Evolutionary conservation across 1,139 yeast genomes (phyloP), one percentile per base, ranked within the genome.

Genomic region (Geotrichum armillariae): DNA sequence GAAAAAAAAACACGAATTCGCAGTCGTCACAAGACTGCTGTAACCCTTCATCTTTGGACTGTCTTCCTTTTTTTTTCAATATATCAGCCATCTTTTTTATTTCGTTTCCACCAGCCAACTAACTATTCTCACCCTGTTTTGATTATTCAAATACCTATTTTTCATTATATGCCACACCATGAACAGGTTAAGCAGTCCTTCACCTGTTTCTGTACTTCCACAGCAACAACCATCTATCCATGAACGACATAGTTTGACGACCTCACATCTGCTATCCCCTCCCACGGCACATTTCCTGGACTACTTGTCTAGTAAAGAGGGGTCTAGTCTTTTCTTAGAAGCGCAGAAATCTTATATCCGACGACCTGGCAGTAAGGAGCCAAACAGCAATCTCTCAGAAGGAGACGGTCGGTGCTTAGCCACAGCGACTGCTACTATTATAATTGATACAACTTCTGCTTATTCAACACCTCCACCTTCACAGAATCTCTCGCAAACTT

Each of bases 121-220:
- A n/a, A n/a, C n/a, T n/a, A n/a, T n/a, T n/a, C n/a, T 11, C 29
- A 25, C 6, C 9, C 11, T 25, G 29, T 11, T 25, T 25, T 25
- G 29, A 25, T 7, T 25, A 7, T 25, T 11, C 29, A 25, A 7
- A 6, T 25, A 6, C 29, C 29, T 2, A 21, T 16, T 14, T 34
- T 14, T 31, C 21, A 23, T 4, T 7, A 7, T 7, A n/a, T n/a
- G n/a, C n/a, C n/a, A n/a, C n/a, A 32, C 38, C 29, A 41, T 41
- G 45, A 41, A 22, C 38, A 35, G 45, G 11, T 25, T 33, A 18
- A 41, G n/a, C n/a, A n/a, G 38, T 21, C 45, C 37, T 12, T 41
- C 45, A 8, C 45, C 45, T 8, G 45, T 41, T 8, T 41, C 45
- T 17, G 32, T 41, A 32, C 20, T 39, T 6, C 42, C 31, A 12